Evolutionary conservation across 208 protist species (phyloP), one percentile per base, ranked within the genome.

Genomic region (Acanthamoeba triangularis): DNA sequence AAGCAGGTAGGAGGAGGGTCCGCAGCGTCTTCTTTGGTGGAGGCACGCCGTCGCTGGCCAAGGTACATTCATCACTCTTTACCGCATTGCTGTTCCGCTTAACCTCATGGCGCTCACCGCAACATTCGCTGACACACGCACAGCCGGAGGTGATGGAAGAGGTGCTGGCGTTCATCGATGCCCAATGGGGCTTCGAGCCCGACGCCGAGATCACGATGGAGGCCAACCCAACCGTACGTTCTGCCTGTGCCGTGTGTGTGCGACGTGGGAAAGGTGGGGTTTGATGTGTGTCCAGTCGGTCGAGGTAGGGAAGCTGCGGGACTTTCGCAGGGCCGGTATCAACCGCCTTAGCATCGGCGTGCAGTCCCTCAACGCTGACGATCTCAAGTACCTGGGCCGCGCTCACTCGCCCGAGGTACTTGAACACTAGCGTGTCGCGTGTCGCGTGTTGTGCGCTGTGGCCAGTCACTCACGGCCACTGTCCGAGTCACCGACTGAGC

Each of bases 11-110:
- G 5, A 35, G 49, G 28, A 80, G 69, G 41, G 74, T 95, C 18
- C 80, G 35, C 13, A 95, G 84, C 18, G 95, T 97, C 30, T 97
- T 96, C 54, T 97, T 97, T 88, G 96, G 96, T 37, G 96, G 96
- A 59, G 96, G 96, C 35, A 97, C 96, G 63, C 96, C 96, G 14
- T 97, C 96, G 20, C 35, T 97, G 13, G 96, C 96, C n/a, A 18
- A 59, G 47, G 84, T 90, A 37, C 47, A 47, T 85, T 56, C 47
- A 3, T 85, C 14, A n/a, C n/a, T n/a, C n/a, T n/a, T n/a, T n/a
- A n/a, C n/a, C n/a, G n/a, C n/a, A n/a, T n/a, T n/a, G n/a, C n/a
- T n/a, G n/a, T n/a, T n/a, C n/a, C n/a, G n/a, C n/a, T n/a, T n/a
- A n/a, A n/a, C n/a, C n/a, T n/a, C n/a, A n/a, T n/a, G n/a, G n/a